phyloP scores from a whole-genome alignment of 345 rosid species.

The Raphanus sativus region DNA sequence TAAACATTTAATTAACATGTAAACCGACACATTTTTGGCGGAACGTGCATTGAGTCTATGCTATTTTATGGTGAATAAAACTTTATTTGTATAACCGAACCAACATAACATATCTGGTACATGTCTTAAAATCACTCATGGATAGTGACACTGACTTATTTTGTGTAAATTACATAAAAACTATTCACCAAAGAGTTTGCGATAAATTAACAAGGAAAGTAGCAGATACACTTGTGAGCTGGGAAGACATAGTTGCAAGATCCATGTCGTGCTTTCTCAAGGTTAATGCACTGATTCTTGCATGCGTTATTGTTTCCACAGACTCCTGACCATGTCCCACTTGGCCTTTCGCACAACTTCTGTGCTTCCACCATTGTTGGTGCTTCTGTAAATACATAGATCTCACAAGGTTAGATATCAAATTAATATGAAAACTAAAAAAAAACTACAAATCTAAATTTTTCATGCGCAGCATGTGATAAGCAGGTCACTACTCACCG shows the following conservation, averaged over 20 bases:
- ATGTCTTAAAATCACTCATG: conserved; percentile 5
- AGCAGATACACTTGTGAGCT: conserved; percentile 21
- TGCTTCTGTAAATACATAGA: background rate
- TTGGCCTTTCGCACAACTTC: conserved; percentile 16
- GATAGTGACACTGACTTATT: conserved; percentile 11
- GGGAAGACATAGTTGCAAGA: conserved; percentile 32
- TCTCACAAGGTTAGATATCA: background rate
- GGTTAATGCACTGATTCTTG: conserved; percentile 33
- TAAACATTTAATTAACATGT: background rate
- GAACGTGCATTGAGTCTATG: background rate
- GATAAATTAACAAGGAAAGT: conserved; percentile 15
- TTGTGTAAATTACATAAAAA: background rate
- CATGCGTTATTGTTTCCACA: conserved; percentile 19
- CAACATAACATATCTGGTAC: conserved; percentile 2
- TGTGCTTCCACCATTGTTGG: conserved; percentile 26
- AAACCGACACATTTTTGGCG: background rate
- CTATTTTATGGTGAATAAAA: background rate
- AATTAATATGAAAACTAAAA: background rate
- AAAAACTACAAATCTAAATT: background rate
- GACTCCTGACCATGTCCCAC: conserved; percentile 27
- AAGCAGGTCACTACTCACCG: conserved; percentile 21
- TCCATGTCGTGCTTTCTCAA: conserved; percentile 33
- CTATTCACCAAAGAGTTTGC: background rate
- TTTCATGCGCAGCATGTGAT: background rate
- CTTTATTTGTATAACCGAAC: conserved; percentile 7